A percentile compares a stretch with the other conserved stretches of the same genome.
Evolutionary conservation across 352 stramenopile genomes (phyloP).

Genomic region (Globisporangium paddicum): DNA sequence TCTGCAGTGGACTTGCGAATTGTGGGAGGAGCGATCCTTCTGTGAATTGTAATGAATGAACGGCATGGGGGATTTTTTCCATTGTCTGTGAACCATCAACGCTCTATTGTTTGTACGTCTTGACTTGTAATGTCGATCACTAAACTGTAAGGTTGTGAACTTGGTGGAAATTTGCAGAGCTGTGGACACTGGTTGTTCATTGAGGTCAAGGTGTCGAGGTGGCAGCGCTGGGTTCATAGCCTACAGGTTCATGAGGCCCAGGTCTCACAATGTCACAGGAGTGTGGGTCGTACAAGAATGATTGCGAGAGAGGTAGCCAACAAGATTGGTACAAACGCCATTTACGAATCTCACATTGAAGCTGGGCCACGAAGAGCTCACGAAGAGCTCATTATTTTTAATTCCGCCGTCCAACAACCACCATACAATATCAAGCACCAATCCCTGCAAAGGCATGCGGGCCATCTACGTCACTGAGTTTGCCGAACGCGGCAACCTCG

Average conservation of each 20-base stretch:
- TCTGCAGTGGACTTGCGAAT: conserved; percentile 1
- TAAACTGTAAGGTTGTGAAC: no score
- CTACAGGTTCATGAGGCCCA: no score
- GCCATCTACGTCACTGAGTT: conserved; percentile 34
- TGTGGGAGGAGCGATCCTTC: background rate
- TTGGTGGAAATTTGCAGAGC: no score
- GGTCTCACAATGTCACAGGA: no score
- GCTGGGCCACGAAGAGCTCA: background rate
- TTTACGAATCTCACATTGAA: background rate
- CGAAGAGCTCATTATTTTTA: background rate
- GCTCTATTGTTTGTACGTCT: background rate
- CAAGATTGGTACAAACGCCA: background rate
- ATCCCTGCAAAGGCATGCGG: no score
- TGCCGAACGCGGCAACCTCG: conserved; percentile 20
- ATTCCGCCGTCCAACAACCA: background rate
- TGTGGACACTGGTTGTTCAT: no score
- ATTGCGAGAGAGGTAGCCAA: background rate
- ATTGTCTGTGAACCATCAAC: conserved; percentile 1
- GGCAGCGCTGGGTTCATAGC: no score
- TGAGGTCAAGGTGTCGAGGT: no score
- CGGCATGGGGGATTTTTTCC: background rate
- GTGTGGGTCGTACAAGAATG: background rate
- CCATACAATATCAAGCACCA: background rate
- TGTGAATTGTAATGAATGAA: background rate
- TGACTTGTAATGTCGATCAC: no score